phyloP scores from a whole-genome alignment of 805 yeast genomes.

The Ogataea siamensis region DNA sequence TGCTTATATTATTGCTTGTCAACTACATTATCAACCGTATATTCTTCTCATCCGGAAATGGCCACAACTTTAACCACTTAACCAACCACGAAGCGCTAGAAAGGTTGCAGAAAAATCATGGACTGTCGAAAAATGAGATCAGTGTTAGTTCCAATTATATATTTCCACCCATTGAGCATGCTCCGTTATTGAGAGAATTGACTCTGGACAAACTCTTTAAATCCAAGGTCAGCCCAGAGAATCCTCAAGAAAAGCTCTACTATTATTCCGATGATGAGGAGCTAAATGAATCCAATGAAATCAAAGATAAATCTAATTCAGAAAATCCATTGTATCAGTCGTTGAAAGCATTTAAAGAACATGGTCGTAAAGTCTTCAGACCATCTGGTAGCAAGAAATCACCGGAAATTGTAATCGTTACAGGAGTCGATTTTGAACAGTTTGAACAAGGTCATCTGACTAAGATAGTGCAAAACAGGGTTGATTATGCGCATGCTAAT shows the following conservation, averaged over 20 bases:
- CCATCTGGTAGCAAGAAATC: constrained; percentile 35
- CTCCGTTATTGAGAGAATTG: constrained; percentile 56
- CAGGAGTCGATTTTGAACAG: constrained; percentile 73
- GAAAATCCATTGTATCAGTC: constrained; percentile 46
- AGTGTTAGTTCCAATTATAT: constrained; percentile 53
- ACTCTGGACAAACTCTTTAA: constrained; percentile 51
- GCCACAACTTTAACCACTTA: constrained; percentile 24
- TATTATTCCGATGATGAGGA: constrained; percentile 46
- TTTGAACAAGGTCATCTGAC: constrained; percentile 59
- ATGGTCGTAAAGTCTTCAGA: constrained; percentile 56
- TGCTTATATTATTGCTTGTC: constrained; percentile 10
- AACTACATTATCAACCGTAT: constrained; percentile 36
- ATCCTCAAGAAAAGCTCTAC: constrained; percentile 34
- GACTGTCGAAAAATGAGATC: constrained; percentile 44
- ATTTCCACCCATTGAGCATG: constrained; percentile 75
- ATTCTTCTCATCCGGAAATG: constrained; percentile 5
- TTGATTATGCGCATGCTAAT: constrained; percentile 81
- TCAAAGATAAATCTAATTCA: constrained; percentile 45
- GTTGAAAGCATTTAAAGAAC: constrained; percentile 59
- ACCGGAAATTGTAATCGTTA: constrained; percentile 74
- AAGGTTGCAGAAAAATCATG: constrained; percentile 35
- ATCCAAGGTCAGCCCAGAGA: constrained; percentile 44
- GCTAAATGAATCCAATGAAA: constrained; percentile 37
- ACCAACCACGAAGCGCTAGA: constrained; percentile 26
- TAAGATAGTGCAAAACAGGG: constrained; percentile 77